phyloP scores from a whole-genome alignment of 352 stramenopile genomes.

The Nothophytophthora sp. region DNA sequence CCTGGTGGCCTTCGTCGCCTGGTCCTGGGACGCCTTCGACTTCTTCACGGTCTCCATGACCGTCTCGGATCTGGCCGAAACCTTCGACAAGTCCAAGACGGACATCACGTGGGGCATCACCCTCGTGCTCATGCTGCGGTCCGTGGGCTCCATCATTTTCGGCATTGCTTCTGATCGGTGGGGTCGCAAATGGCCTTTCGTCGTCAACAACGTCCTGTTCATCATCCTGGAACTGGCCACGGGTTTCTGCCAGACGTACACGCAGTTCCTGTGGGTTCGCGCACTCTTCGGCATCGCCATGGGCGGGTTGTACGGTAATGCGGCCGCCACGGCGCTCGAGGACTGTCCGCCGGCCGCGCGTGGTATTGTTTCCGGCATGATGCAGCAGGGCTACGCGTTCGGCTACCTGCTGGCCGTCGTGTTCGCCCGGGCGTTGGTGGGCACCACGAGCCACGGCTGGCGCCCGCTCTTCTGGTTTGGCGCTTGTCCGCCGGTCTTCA shows the following conservation, averaged over 20 bases:
- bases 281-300: conserved; percentile 48
- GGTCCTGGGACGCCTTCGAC: conserved; percentile 59
- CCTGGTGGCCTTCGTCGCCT: conserved; percentile 36
- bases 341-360: conserved; percentile 39
- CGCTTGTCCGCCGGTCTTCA: conserved; percentile 44
- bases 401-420: conserved; percentile 43
- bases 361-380: conserved; percentile 52
- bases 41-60: conserved; percentile 65
- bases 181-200: conserved; percentile 42
- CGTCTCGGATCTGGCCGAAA: conserved; percentile 45
- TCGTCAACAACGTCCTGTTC: conserved; percentile 47
- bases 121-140: conserved; percentile 53
- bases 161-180: conserved; percentile 46
- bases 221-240: conserved; percentile 42
- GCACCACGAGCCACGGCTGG: conserved; percentile 50
- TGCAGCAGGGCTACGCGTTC: conserved; percentile 55
- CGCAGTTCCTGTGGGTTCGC: conserved; percentile 35
- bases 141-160: conserved; percentile 43
- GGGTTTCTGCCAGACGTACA: conserved; percentile 42
- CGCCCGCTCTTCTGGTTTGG: conserved; percentile 53
- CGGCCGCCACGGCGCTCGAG: conserved; percentile 42
- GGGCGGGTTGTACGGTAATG: conserved; percentile 52
- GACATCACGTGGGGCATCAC: conserved; percentile 64
- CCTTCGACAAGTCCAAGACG: conserved; percentile 42
- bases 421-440: conserved; percentile 34